Evolutionary conservation across 305 asterid species (phyloP), one percentile per base, ranked within the genome.

Genomic region (Ruellia speciosa): DNA sequence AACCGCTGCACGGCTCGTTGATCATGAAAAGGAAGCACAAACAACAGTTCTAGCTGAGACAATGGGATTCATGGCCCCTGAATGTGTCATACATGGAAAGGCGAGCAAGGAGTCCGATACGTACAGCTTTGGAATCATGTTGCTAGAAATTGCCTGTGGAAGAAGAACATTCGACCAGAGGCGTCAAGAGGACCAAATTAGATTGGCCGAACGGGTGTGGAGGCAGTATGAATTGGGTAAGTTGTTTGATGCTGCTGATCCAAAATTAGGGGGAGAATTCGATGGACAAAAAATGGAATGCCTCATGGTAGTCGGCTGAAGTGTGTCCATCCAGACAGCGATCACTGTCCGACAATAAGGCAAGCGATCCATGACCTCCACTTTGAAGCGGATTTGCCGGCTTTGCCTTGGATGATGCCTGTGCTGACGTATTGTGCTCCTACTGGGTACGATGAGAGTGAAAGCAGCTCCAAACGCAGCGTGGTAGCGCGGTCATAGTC

Each of bases 1-100:
- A 58, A 7, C 72, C 52, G 7, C 50, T 74, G 39, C 79, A 54
- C 56, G 88, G 51, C 73, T 86, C 0, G 76, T 77, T 50, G 89
- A 86, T 49, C 95, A 86, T 0, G 95, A 67, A 6, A 67, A 68
- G 18, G 84, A 73, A 14, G 68, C 80, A 0, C 82, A 79, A 34
- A 75, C 84, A 7, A 83, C 88, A 0, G 66, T 73, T 0, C 15
- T 76, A 11, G 84, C 87, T 0, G 85, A 85, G 43, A 83, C 87
- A 0, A 57, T 69, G 18, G 87, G 87, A 0, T 83, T 80, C 71
- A 62, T 80, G 71, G 87, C 85, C 7, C 87, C 85, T 0, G 85
- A 80, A 47, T 83, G 75, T n/a, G 65, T 62, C 0, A 67, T 64
- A 54, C 76, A 74, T 0, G 79, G 83, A 10, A 64, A 69, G 60